These are phyloP conservation scores for Amanita pseudoporphyria DNA, from an alignment of 768 basidiomycete genomes.

Conservation along the genomic window DNA sequence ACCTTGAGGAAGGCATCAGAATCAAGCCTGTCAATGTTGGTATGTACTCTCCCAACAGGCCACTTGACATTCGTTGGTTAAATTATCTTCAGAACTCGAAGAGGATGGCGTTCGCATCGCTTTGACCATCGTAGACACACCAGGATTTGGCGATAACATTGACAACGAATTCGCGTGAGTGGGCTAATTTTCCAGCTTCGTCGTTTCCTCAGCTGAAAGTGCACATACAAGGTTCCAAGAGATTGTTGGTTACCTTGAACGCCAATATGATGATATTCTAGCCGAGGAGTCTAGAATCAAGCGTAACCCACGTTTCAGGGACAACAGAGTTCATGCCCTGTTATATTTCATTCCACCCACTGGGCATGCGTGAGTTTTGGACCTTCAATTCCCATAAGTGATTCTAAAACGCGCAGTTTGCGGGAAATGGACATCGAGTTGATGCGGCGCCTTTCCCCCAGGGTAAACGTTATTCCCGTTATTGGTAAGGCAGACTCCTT, in stretches of 20 bases:
- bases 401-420: constrained; percentile 36
- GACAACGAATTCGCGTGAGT: constrained; percentile 97
- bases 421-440: constrained; percentile 99
- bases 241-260: constrained; percentile 92
- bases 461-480: constrained; percentile 98
- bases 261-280: constrained; percentile 98
- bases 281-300: constrained; percentile 99
- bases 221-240: constrained; percentile 75
- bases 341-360: constrained; percentile 98
- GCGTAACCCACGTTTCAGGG: constrained; percentile 98
- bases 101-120: constrained; percentile 98
- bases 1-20: constrained; percentile 88
- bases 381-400: neutral
- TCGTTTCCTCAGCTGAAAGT: constrained; percentile 2
- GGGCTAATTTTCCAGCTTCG: neutral
- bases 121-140: constrained; percentile 96
- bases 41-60: constrained; percentile 27
- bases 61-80: constrained; percentile 5
- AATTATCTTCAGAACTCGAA: constrained; percentile 65
- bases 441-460: constrained; percentile 95
- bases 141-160: constrained; percentile 97
- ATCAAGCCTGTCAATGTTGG: constrained; percentile 95
- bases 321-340: constrained; percentile 93
- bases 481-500: constrained; percentile 94
- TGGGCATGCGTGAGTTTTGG: constrained; percentile 76